Evolutionary conservation across 2,329 filamentous ascomycete genomes (phyloP), one percentile per base, ranked within the genome.

Genomic region (Phialophora macrospora): DNA sequence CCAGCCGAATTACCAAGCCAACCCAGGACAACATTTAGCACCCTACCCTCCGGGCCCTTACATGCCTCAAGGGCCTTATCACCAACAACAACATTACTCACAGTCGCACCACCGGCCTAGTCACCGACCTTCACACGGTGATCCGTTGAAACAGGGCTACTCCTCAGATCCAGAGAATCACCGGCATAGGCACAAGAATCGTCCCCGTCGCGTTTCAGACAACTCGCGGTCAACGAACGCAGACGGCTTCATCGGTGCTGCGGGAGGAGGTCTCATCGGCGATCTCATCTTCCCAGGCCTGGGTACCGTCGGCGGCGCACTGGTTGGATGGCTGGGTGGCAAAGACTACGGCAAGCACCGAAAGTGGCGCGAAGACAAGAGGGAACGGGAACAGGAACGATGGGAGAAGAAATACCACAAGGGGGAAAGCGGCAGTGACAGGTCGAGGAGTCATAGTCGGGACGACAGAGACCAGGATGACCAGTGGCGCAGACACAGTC

Each of bases 241-340:
- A 5, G 71, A 73, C 41, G 70, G 61, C 2, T 66, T 73, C 26
- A 22, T 73, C 6, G 72, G 72, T n/a, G 71, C 70, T 26, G 68
- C 72, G 20, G 71, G 70, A 22, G 72, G 72, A 14, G 71, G 71
- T 5, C 34, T 73, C 11, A 64, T 73, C 14, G 72, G 72, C 26
- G 72, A 73, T 51, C 58, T 73, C 8, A 69, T 73, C 22, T 72
- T 72, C 57, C 72, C 72, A 5, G 72, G 72, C 24, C 59, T 73
- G 14, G 72, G 72, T 2, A 73, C 72, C 20, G 63, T 73, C 9
- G 72, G 72, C 34, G 72, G 72, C 20, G 72, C 70, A n/a, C 54
- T 72, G 17, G 62, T 68, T 14, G 72, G 72, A 20, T 73, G 68
- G 67, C 38, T 72, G 3, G 72, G 72, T 55, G 72, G 72, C 41